Evolutionary conservation across 2,329 filamentous ascomycete species (phyloP).

Genomic region (Pseudogymnoascus sp.): DNA sequence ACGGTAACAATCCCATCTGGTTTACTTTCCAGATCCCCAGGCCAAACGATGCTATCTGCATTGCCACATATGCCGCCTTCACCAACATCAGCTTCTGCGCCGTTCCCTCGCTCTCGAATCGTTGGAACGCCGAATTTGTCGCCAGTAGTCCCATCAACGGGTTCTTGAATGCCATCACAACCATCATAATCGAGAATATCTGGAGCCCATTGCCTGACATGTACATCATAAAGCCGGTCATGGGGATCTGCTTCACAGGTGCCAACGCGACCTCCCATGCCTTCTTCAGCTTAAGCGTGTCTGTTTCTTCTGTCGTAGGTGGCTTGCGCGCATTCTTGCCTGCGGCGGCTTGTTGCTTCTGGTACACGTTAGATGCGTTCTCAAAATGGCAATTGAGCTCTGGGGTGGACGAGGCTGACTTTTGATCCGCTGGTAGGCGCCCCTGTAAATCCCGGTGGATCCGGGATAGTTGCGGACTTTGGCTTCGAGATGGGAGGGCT

Average conservation of each 20-base stretch:
- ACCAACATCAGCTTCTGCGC: slow-evolving; percentile 65
- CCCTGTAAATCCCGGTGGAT: slow-evolving; percentile 75
- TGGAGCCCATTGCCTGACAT: slow-evolving; percentile 98
- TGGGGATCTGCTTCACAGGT: slow-evolving; percentile 87
- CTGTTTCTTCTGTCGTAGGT: slow-evolving; percentile 76
- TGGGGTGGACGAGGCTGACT: slow-evolving; percentile 32
- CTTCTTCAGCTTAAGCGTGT: slow-evolving; percentile 94
- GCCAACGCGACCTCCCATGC: slow-evolving; percentile 95
- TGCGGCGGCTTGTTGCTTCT: slow-evolving; percentile 32
- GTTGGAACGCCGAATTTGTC: slow-evolving; percentile 82
- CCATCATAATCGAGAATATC: slow-evolving; percentile 99
- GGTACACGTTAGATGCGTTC: slow-evolving; percentile 13
- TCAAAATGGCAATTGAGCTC: neutral
- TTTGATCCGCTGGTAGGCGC: slow-evolving; percentile 42
- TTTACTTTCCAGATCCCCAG: slow-evolving; percentile 96
- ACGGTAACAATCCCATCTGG: slow-evolving; percentile 89
- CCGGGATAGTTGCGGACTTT: slow-evolving; percentile 60
- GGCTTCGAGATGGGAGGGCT: slow-evolving; percentile 57
- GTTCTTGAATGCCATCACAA: slow-evolving; percentile 97
- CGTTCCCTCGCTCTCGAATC: slow-evolving; percentile 78
- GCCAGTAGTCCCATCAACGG: slow-evolving; percentile 75
- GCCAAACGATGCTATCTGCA: slow-evolving; percentile 75
- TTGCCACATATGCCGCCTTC: slow-evolving; percentile 79
- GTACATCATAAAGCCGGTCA: slow-evolving; percentile 99
- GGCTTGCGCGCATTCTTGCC: slow-evolving; percentile 48